These are phyloP conservation scores for Phytophthora idaei DNA, from an alignment of 352 stramenopile genomes.

Conservation along the genomic window DNA sequence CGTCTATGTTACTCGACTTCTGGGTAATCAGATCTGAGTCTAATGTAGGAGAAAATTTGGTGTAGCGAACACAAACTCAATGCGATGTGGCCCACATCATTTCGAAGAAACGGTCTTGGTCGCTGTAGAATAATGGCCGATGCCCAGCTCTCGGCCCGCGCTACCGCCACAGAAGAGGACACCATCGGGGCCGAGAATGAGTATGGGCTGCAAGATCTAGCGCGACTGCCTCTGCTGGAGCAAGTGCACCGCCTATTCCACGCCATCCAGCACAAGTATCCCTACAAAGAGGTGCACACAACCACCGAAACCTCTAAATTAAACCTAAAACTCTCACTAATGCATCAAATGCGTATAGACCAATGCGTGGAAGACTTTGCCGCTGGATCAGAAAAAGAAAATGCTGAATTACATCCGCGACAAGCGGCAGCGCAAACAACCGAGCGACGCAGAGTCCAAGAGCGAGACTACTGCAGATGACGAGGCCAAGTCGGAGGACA, in stretches of 20 bases:
- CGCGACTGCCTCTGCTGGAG: constrained; percentile 74
- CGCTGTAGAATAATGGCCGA: constrained; percentile 15
- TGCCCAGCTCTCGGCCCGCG: constrained; percentile 11
- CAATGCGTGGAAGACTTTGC: constrained; percentile 72
- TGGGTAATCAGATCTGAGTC: too few species aligned
- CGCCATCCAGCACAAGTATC: constrained; percentile 82
- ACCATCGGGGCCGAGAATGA: constrained; percentile 44
- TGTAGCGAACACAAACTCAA: too few species aligned
- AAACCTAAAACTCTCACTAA: background rate
- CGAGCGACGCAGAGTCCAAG: constrained; percentile 8
- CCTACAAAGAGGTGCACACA: constrained; percentile 72
- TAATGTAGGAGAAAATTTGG: too few species aligned
- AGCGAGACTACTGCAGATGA: constrained; percentile 3
- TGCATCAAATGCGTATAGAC: constrained; percentile 44
- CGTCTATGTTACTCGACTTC: constrained; percentile 11
- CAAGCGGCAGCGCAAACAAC: constrained; percentile 45
- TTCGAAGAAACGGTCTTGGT: background rate
- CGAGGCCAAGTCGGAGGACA: constrained; percentile 15
- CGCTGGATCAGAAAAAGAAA: constrained; percentile 77
- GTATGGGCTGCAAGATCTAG: constrained; percentile 74
- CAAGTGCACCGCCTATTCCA: constrained; percentile 87
- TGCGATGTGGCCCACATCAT: background rate
- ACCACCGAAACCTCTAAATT: background rate
- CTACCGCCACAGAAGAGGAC: constrained; percentile 2
- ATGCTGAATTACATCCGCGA: constrained; percentile 87